These are phyloP conservation scores for Thalia dealbata DNA, from an alignment of 176 grass and related monocot species.

Conservation along the genomic window DNA sequence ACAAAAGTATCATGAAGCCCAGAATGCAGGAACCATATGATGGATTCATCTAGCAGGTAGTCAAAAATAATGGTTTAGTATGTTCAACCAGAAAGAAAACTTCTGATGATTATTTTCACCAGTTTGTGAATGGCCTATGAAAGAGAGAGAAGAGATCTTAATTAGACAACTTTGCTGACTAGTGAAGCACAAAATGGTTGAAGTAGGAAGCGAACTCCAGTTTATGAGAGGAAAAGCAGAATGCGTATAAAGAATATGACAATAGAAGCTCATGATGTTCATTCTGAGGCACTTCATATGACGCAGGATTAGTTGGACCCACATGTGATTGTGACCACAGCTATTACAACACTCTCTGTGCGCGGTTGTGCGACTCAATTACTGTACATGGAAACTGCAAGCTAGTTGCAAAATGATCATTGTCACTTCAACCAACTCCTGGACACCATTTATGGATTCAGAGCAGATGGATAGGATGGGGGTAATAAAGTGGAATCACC, in stretches of 20 bases:
- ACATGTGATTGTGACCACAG: too few species aligned
- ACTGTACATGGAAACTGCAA: too few species aligned
- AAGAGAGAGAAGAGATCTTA: background rate
- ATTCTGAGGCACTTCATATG: background rate
- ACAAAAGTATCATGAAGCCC: background rate
- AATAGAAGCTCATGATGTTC: background rate
- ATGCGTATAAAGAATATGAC: background rate
- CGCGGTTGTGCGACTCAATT: too few species aligned
- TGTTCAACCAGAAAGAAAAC: background rate
- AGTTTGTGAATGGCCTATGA: background rate
- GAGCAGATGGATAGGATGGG: too few species aligned
- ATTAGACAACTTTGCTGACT: background rate
- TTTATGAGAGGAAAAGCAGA: background rate
- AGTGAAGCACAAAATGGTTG: background rate
- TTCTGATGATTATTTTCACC: background rate
- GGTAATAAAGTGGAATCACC: too few species aligned
- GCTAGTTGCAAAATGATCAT: too few species aligned
- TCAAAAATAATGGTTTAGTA: background rate
- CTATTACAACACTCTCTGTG: too few species aligned
- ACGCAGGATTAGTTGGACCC: background rate
- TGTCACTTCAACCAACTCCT: too few species aligned
- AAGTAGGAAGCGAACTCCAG: background rate
- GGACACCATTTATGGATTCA: too few species aligned
- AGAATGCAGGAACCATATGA: background rate
- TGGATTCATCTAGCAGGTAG: background rate